Percentiles rank a stretch among this genome's conserved stretches.
Evolutionary conservation across 306 rosid species (phyloP).

Genomic region (Glycine latifolia): DNA sequence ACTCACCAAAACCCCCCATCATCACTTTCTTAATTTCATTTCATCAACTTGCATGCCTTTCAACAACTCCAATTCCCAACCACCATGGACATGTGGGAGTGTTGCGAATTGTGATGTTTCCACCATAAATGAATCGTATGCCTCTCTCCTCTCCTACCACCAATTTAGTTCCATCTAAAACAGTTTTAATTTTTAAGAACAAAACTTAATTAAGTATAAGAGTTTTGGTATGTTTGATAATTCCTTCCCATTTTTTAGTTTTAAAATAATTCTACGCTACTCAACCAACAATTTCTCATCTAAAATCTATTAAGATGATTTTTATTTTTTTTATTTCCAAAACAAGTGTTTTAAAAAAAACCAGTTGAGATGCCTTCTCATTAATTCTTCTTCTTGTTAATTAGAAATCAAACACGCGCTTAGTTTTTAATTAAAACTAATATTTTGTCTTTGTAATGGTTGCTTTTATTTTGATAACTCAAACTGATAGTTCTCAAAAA

Average conservation of each 20-base stretch:
- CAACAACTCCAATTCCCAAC: neutral
- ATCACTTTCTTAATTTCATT: neutral
- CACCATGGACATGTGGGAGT: constrained; percentile 5
- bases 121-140: neutral
- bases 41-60: neutral
- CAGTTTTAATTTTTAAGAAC: neutral
- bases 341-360: neutral
- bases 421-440: too few relatives aligned
- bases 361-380: too few relatives aligned
- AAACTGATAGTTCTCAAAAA: too few relatives aligned
- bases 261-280: neutral
- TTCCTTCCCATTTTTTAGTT: neutral
- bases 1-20: neutral
- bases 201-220: neutral
- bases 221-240: neutral
- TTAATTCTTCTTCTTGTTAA: too few relatives aligned
- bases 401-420: too few relatives aligned
- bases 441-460: too few relatives aligned
- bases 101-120: neutral
- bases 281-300: neutral
- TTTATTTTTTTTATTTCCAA: neutral
- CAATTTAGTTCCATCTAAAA: neutral
- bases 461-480: too few relatives aligned
- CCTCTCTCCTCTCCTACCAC: neutral
- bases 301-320: neutral